Evolutionary conservation across 2,329 filamentous ascomycete genomes (phyloP), one percentile per base, ranked within the genome.

Genomic region (Xylogone sp.): DNA sequence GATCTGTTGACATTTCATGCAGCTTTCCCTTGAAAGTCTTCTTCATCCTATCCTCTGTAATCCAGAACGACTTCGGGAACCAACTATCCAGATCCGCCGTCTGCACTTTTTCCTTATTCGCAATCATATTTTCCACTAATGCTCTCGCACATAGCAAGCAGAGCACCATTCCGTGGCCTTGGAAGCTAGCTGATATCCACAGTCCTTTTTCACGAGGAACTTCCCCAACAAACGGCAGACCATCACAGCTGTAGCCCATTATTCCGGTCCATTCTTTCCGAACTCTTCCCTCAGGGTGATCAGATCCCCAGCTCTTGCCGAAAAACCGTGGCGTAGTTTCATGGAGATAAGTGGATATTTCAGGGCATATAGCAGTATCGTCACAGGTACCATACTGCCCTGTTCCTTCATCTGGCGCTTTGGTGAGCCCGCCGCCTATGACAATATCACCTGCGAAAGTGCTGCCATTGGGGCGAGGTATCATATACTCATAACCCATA

Each of bases 401-500:
- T 13, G 75, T 56, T 0, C 79, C 79, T 0, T 67, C 68, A 0
- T 69, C 58, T 0, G 68, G 62, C 2, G 73, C 67, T 44, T 69
- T 69, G 0, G 65, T 69, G 5, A 81, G 63, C 0, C 79, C 83
- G 16, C 84, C 84, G 1, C 84, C 84, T 13, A 87, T 83, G 24
- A 87, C 68, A 22, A 87, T 76, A 51, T 76, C 3, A 65, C 68
- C 75, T 2, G 65, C 68, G 20, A 69, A 66, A 18, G 55, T 58
- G 2, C 73, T 70, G 0, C 73, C 73, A n/a, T 70, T 65, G 0
- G 77, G 76, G 1, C 81, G 73, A 1, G 79, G 74, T 8, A 87
- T 78, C 74, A 88, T 81, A 65, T 88, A 88, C 54, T 88, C 85
- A 60, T 84, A 87, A 0, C 83, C 81, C 21, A 70, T 67, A 2